Base-by-base conservation (phyloP, 495 filamentous ascomycete species). In the Aspergillus egyptiacus region DNA sequence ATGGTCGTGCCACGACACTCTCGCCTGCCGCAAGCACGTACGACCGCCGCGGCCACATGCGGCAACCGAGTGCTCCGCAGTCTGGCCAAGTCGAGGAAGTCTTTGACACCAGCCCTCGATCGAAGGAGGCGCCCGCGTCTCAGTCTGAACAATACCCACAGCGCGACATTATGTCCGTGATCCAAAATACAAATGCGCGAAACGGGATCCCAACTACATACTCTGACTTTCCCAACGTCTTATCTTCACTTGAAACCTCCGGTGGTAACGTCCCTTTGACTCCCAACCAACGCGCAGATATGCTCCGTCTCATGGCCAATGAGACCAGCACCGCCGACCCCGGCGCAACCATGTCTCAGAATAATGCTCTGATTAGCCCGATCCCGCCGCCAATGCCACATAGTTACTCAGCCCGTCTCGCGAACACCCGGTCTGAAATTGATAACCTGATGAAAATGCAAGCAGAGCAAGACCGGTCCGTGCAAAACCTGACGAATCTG, bases 91-190 rank as follows among this genome's bases (percentile, higher is more conserved):
- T 73, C 27, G 70, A 75, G 41, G 70, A 73, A 47, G 66, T 73
- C 2, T 69, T 71, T 13, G 71, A 73, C 25, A 63, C 54, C 30
- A 71, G 67, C 43, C 68, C 70, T 3, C 64, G 60, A 37, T 62
- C 63, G 36, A 60, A 54, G 13, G 62, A 56, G 15, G 20, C 53
- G 7, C 47, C 56, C 2, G 34, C 56, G 3, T 56, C 55, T 20
- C 51, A 59, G 22, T 38, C 54, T 56, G 56, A 67, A 10, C 58
- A 67, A 35, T 48, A 42, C 27, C 73, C 80, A 17, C 78, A 82
- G 48, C 78, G 83, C 28, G 83, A 87, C 51, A 95, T 96, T 70
- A 86, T 95, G 81, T 88, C 84, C 53, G 78, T 91, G 43, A 91
- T 94, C 57, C 83, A 90, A 40, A 84, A 84, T 54, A 78, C 84